phyloP scores from a whole-genome alignment of 495 filamentous ascomycete genomes.

The Daldinia concentrica region DNA sequence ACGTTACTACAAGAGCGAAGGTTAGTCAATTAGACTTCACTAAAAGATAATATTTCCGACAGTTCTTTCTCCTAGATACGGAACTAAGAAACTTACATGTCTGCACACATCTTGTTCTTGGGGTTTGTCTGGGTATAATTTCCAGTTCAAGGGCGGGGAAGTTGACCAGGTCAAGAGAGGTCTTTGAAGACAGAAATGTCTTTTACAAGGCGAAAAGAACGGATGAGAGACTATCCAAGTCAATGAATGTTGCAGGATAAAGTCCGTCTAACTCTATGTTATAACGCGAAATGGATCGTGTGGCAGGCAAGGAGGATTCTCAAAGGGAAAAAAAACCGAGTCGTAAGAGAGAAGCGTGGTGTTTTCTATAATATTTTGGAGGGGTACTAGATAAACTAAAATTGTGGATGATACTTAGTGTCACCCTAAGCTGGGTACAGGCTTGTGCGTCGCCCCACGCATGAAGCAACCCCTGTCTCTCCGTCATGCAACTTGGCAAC shows the following conservation, averaged over 20 bases:
- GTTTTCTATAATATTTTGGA: slow-evolving; percentile 46
- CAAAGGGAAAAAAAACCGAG: slow-evolving; percentile 9
- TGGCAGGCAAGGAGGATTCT: slow-evolving; percentile 31
- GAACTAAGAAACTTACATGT: slow-evolving; percentile 44
- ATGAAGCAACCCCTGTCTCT: slow-evolving; percentile 35
- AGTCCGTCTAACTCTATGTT: slow-evolving; percentile 40
- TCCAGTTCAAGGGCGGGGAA: slow-evolving; percentile 28
- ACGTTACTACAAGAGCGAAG: slow-evolving; percentile 69
- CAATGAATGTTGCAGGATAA: slow-evolving; percentile 39
- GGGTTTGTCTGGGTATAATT: slow-evolving; percentile 17
- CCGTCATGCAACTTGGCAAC: slow-evolving; percentile 44
- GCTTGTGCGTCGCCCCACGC: slow-evolving; percentile 31
- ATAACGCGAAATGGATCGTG: slow-evolving; percentile 30
- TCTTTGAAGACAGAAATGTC: slow-evolving; percentile 10
- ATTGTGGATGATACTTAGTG: slow-evolving; percentile 40
- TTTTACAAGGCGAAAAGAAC: slow-evolving; percentile 33
- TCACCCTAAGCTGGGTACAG: slow-evolving; percentile 29
- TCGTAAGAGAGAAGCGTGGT: slow-evolving; percentile 32
- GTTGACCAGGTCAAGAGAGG: slow-evolving; percentile 11
- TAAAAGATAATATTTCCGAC: neutral
- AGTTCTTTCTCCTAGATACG: neutral
- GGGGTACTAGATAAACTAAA: slow-evolving; percentile 40
- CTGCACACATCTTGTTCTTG: slow-evolving; percentile 46
- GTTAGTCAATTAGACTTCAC: slow-evolving; percentile 40
- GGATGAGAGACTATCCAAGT: slow-evolving; percentile 43